Percentiles rank a stretch among this genome's conserved stretches.
phyloP scores from a whole-genome alignment of 1,284 basidiomycete species.

The Tylopilus sp. region DNA sequence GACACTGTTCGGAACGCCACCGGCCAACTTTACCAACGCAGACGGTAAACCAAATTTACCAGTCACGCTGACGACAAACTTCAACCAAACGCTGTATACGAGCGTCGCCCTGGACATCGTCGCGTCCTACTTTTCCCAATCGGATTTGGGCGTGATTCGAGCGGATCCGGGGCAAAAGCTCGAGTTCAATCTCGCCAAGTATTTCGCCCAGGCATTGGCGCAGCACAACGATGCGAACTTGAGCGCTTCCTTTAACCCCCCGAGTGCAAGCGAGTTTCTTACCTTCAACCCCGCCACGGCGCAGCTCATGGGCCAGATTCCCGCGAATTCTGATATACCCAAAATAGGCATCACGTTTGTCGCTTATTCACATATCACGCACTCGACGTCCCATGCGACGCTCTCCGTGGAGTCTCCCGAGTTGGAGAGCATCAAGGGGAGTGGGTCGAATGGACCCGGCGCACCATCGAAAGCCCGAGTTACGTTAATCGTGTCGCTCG shows the following conservation, averaged over 20 bases:
- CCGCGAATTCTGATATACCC: slow-evolving; percentile 36
- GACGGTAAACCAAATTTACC: slow-evolving; percentile 46
- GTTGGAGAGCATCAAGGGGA: slow-evolving; percentile 26
- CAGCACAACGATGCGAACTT: slow-evolving; percentile 44
- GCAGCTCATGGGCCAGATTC: slow-evolving; percentile 52
- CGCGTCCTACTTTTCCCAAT: slow-evolving; percentile 63
- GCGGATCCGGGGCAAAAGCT: slow-evolving; percentile 44
- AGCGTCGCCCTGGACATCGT: slow-evolving; percentile 60
- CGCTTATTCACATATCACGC: slow-evolving; percentile 58
- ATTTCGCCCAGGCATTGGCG: slow-evolving; percentile 45
- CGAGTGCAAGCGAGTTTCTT: slow-evolving; percentile 43
- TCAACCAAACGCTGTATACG: slow-evolving; percentile 63
- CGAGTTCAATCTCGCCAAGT: slow-evolving; percentile 46
- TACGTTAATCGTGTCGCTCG: slow-evolving; percentile 54
- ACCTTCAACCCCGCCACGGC: slow-evolving; percentile 44
- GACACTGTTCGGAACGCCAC: slow-evolving; percentile 62
- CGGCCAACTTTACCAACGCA: slow-evolving; percentile 32
- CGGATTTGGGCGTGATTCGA: slow-evolving; percentile 52
- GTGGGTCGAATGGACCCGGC: slow-evolving; percentile 32
- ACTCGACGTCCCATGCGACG: slow-evolving; percentile 63
- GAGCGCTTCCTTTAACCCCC: slow-evolving; percentile 49
- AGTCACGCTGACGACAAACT: slow-evolving; percentile 54
- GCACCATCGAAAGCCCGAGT: slow-evolving; percentile 44
- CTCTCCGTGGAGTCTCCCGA: slow-evolving; percentile 51
- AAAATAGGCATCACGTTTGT: slow-evolving; percentile 54